Base-by-base conservation (phyloP, 768 basidiomycete genomes). In the Aureoboletus auriporus region DNA sequence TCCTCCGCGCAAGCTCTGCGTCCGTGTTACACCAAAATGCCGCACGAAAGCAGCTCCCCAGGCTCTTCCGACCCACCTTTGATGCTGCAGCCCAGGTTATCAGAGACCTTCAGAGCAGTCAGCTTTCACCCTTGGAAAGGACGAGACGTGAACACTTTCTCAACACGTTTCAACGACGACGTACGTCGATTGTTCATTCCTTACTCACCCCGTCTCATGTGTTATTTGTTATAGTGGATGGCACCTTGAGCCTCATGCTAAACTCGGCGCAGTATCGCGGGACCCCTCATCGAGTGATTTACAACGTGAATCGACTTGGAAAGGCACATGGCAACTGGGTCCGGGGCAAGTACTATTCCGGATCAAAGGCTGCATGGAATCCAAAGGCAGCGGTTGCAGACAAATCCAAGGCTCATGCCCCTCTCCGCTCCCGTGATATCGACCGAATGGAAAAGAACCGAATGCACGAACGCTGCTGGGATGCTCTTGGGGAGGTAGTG, bases 191-290 rank as follows among this genome's bases (percentile, higher is more conserved):
- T 36, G 23, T n/a, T 28, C 0, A n/a, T 29, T 42, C 7, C 6
- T 46, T 13, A 16, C 35, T 33, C 33, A 8, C 23, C 6, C 38
- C 28, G 39, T 60, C 47, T 59, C 11, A 33, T 33, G 2, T 23
- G 20, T 23, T 39, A 56, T 48, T 50, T 54, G n/a, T 46, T 30
- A 34, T 50, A 90, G 88, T 86, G 64, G 86, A 89, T 57, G 75
- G 73, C 50, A 87, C 86, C 0, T 71, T 89, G 35, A 71, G 73
- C 29, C 54, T 89, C 8, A 61, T 89, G 39, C 75, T 79, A 64
- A 78, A 72, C 26, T 83, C 87, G n/a, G 76, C 78, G 4, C 70
- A 72, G 49, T 76, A 79, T 30, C 77, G 84, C 26, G 87, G 87
- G 12, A 65, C 85, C 12, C 64, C 85, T 10, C 82, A 86, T 59